Evolutionary conservation across 129 eudicot species (phyloP).

Genomic region (Saussurea involucrata): DNA sequence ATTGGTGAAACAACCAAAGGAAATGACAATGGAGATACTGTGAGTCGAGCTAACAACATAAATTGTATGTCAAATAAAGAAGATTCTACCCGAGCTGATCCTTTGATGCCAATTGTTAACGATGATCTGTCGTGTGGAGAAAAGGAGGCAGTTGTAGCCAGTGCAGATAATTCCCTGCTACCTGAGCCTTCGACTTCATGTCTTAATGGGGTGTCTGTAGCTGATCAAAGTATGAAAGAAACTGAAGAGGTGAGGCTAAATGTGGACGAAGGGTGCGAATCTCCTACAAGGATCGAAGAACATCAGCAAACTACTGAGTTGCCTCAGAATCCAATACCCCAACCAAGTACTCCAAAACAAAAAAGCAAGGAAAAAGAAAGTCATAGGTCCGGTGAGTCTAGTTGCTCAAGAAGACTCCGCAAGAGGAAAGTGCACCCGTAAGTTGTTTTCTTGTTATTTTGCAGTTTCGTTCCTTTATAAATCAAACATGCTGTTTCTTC

Average conservation of each 20-base stretch:
- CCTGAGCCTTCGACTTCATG: too few species aligned
- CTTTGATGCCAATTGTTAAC: conserved; percentile 17
- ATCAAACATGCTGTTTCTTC: background rate
- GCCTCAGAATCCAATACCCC: conserved; percentile 21
- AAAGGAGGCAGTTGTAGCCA: conserved; percentile 3
- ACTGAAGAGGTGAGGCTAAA: conserved; percentile 8
- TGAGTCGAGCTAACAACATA: conserved; percentile 4
- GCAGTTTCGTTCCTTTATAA: background rate
- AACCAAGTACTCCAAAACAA: conserved; percentile 18
- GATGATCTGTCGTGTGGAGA: conserved; percentile 15
- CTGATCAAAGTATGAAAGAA: background rate
- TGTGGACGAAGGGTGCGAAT: background rate
- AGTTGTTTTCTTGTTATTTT: conserved; percentile 18
- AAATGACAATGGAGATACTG: conserved; percentile 3
- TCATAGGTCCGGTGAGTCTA: conserved; percentile 26
- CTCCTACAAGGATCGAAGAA: background rate
- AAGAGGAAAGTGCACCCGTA: conserved; percentile 45
- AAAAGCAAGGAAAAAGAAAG: conserved; percentile 42
- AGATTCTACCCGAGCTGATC: conserved; percentile 19
- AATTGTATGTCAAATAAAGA: conserved; percentile 11
- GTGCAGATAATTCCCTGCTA: background rate
- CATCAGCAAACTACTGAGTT: conserved; percentile 14
- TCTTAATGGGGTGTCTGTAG: background rate
- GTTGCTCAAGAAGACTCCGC: conserved; percentile 26
- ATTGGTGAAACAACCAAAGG: conserved; percentile 17